Evolutionary conservation across 495 filamentous ascomycete genomes (phyloP), one percentile per base, ranked within the genome.

Genomic region (Neurospora tetrasperma): DNA sequence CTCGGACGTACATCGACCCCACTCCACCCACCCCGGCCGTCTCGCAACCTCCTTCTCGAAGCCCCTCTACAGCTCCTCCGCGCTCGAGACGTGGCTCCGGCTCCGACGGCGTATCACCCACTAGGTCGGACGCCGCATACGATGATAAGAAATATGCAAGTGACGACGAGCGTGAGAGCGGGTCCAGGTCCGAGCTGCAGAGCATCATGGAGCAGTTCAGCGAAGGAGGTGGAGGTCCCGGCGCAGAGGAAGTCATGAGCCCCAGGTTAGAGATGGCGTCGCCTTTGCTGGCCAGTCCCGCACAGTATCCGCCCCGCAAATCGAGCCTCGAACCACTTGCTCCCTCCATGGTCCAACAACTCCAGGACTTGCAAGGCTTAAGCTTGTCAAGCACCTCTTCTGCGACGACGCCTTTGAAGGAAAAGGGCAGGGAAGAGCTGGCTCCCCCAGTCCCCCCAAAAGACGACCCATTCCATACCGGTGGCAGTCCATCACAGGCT

Each of bases 151-250:
- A 79, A 71, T 84, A 81, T 70, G 71, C 78, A 69, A 89, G 86
- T 71, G 85, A 87, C 73, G 86, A 87, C 73, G 84, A 88, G 70
- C 85, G 85, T 42, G 89, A 91, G 70, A 88, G 87, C n/a, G 88
- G 87, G 39, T 93, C 93, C 5, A 89, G 89, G 71, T 89, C 90
- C 1, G 96, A 98, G 79, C 98, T 99, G 69, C 93, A 98, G 81
- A 97, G 87, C 77, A 98, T 99, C 74, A 97, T 99, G 91, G 94
- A 94, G 74, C 91, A 90, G 77, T 93, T 93, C 71, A 89, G 89
- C 75, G 89, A 91, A 75, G 88, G 88, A 23, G 87, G 87, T 3
- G 88, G 88, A 69, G 91, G 88, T 12, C 89, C 86, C 12, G 89
- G 85, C 40, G 86, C 89, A 71, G 88, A 93, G 11, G 91, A 93